phyloP scores from a whole-genome alignment of 2,329 filamentous ascomycete species.

The Hypoxylon sp. region DNA sequence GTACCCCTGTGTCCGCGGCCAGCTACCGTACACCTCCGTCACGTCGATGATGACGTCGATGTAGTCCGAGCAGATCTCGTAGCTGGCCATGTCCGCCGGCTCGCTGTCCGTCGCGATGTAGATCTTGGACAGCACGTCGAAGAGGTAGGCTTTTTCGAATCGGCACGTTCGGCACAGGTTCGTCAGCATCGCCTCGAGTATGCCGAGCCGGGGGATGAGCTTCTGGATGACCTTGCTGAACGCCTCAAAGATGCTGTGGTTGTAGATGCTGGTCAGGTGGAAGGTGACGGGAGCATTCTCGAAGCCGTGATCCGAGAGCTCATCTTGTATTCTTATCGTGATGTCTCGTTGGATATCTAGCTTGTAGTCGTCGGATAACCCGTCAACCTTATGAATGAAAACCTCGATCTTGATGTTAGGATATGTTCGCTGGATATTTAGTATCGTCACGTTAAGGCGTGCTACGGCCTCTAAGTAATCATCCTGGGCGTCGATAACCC shows the following conservation, averaged over 20 bases:
- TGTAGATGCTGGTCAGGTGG: conserved; percentile 97
- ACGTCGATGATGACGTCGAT: conserved; percentile 99
- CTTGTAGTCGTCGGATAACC: conserved; percentile 96
- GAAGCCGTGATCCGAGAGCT: conserved; percentile 91
- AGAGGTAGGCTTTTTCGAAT: conserved; percentile 98
- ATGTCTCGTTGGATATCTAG: conserved; percentile 97
- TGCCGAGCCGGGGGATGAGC: conserved; percentile 91
- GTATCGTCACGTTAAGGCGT: conserved; percentile 87
- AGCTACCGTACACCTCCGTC: conserved; percentile 91
- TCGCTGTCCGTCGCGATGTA: conserved; percentile 97
- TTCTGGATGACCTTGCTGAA: conserved; percentile 99
- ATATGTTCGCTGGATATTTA: conserved; percentile 88
- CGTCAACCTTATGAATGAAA: conserved; percentile 99
- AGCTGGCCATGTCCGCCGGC: conserved; percentile 93
- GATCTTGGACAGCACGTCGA: conserved; percentile 97
- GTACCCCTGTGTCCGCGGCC: conserved; percentile 68
- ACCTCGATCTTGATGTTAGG: conserved; percentile 97
- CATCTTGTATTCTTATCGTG: conserved; percentile 94
- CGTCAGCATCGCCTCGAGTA: conserved; percentile 92
- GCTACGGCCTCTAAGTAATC: conserved; percentile 94
- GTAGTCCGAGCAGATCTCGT: conserved; percentile 98
- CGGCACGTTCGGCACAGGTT: conserved; percentile 92
- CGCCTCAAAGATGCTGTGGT: conserved; percentile 97
- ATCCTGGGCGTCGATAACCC: conserved; percentile 98
- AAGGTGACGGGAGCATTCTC: conserved; percentile 95